phyloP scores from a whole-genome alignment of 108 stramenopile species.

The Nitzschia sp. region DNA sequence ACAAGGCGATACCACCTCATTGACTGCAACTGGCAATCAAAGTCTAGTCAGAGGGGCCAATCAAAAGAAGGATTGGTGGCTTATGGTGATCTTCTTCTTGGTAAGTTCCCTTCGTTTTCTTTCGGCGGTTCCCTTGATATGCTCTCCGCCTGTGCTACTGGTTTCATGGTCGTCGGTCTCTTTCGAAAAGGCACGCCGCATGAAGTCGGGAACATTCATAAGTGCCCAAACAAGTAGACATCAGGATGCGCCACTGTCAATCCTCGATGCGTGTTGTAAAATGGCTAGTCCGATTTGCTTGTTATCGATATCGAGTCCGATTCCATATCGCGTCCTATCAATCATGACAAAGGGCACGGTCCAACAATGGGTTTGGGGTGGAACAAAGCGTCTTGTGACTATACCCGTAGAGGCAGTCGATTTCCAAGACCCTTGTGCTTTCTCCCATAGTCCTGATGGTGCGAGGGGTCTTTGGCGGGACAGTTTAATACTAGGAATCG shows the following conservation, averaged over 20 bases:
- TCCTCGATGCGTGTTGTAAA: conserved; percentile 36
- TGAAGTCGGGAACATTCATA: conserved; percentile 32
- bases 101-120: neutral
- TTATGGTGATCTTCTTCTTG: conserved; percentile 38
- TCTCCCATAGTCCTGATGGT: conserved; percentile 42
- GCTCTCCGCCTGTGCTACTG: conserved; percentile 26
- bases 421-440: conserved; percentile 57
- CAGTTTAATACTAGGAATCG: conserved; percentile 42
- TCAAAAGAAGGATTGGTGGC: conserved; percentile 46
- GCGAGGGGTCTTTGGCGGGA: conserved; percentile 18
- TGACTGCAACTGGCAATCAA: conserved; percentile 53
- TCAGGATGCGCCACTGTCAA: conserved; percentile 53
- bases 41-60: conserved; percentile 48
- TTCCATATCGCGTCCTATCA: conserved; percentile 50
- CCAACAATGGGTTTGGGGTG: conserved; percentile 42
- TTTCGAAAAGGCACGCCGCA: too few relatives aligned
- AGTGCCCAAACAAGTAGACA: conserved; percentile 32
- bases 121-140: neutral
- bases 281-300: conserved; percentile 46
- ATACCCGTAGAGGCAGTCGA: conserved; percentile 46
- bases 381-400: conserved; percentile 35
- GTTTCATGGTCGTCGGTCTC: conserved; percentile 26
- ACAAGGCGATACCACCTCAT: conserved; percentile 55
- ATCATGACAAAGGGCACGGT: conserved; percentile 49
- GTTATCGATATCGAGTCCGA: conserved; percentile 47